Percentiles rank a stretch among this genome's conserved stretches.
These are phyloP conservation scores for Waitea zeae DNA, from an alignment of 1,284 basidiomycete species.

Conservation along the genomic window DNA sequence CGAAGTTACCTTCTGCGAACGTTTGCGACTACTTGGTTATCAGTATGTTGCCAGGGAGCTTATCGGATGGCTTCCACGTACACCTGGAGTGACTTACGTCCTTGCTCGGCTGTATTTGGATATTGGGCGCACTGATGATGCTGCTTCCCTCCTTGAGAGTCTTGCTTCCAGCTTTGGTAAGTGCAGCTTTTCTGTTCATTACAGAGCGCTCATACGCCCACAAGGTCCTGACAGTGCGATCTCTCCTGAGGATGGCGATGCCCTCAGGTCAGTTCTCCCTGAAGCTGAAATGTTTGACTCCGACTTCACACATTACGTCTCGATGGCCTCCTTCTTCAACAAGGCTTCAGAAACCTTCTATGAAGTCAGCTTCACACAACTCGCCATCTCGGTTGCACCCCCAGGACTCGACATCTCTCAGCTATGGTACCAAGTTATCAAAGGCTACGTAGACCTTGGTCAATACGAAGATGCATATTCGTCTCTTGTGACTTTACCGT, in stretches of 20 bases:
- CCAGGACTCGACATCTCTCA: constrained; percentile 33
- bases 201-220: constrained; percentile 2
- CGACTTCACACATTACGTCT: constrained; percentile 62
- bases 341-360: constrained; percentile 33
- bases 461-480: constrained; percentile 79
- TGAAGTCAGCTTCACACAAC: constrained; percentile 58
- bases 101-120: constrained; percentile 52
- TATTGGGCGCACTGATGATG: constrained; percentile 60
- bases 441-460: constrained; percentile 54
- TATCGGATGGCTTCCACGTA: constrained; percentile 58
- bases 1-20: constrained; percentile 59
- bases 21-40: constrained; percentile 49
- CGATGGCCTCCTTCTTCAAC: constrained; percentile 63
- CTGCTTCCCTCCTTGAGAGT: constrained; percentile 51
- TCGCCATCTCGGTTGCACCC: constrained; percentile 57
- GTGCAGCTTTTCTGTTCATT: constrained; percentile 11
- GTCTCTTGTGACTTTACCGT: constrained; percentile 55
- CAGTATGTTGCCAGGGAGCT: constrained; percentile 44
- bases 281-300: constrained; percentile 35
- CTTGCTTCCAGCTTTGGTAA: constrained; percentile 68
- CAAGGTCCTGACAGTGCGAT: constrained; percentile 35
- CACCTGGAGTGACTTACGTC: constrained; percentile 61
- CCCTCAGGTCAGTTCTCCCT: constrained; percentile 47
- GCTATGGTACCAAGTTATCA: constrained; percentile 68
- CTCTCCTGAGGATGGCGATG: constrained; percentile 41